A percentile compares a stretch with the other conserved stretches of the same genome.
Evolutionary conservation across 2,329 filamentous ascomycete genomes (phyloP).

Genomic region (Akanthomyces lecanii): DNA sequence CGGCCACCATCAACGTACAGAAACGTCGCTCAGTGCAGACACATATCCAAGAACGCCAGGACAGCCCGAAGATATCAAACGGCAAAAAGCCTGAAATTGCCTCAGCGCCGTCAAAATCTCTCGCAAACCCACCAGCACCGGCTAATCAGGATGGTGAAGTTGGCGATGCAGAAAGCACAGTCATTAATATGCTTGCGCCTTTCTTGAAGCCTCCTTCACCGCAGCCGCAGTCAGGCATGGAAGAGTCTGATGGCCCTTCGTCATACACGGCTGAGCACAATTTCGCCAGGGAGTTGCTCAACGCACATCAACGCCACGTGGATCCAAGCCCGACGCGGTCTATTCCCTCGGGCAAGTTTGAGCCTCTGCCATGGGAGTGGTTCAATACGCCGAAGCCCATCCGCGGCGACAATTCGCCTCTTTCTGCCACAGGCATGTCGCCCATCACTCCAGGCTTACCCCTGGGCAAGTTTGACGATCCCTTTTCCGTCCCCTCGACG

Average conservation of each 20-base stretch:
- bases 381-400: conserved; percentile 37
- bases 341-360: conserved; percentile 30
- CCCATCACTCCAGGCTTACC: conserved; percentile 1
- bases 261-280: conserved; percentile 49
- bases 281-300: conserved; percentile 49
- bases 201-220: conserved; percentile 45
- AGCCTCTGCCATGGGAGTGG: conserved; percentile 48
- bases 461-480: conserved; percentile 12
- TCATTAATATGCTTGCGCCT: conserved; percentile 46
- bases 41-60: background rate
- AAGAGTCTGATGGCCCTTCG: conserved; percentile 40
- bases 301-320: conserved; percentile 29
- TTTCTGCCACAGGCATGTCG: conserved; percentile 10
- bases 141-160: conserved; percentile 22
- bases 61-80: background rate
- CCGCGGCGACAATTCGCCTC: conserved; percentile 8
- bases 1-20: conserved; percentile 3
- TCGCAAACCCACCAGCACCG: background rate
- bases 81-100: background rate
- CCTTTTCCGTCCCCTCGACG: conserved; percentile 8
- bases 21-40: conserved; percentile 7
- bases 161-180: conserved; percentile 35
- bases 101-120: background rate
- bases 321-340: conserved; percentile 29
- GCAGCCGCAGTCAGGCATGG: conserved; percentile 30